These are phyloP conservation scores for Chlamydomonas sphaeroides DNA, from an alignment of 139 green algal species.

Conservation along the genomic window DNA sequence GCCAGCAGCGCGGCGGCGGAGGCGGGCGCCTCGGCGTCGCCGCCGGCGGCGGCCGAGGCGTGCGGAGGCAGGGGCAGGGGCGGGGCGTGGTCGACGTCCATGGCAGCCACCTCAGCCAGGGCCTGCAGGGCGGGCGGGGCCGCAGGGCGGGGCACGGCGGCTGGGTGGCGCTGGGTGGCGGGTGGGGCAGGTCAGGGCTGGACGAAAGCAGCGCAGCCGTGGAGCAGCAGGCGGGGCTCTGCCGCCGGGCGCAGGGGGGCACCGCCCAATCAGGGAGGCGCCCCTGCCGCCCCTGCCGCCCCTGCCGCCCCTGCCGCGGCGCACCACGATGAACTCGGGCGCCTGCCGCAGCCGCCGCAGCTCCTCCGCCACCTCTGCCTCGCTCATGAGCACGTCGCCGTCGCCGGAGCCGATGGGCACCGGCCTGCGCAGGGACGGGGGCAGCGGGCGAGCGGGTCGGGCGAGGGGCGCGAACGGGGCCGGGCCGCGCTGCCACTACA, in stretches of 20 bases:
- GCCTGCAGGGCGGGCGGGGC: background rate
- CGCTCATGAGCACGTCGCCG: background rate
- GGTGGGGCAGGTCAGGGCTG: too few species aligned
- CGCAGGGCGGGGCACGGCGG: too few species aligned
- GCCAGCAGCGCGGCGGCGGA: background rate
- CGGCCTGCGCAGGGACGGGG: background rate
- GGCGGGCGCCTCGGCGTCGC: background rate
- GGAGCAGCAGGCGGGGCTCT: too few species aligned
- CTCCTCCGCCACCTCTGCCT: constrained; percentile 5
- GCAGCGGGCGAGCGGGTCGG: too few species aligned
- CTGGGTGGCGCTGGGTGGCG: too few species aligned
- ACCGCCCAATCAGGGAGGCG: too few species aligned
- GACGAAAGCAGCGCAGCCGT: too few species aligned
- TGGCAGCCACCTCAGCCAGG: background rate
- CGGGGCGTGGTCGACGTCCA: constrained; percentile 31
- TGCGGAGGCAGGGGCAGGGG: background rate
- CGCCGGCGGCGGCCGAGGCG: too few species aligned
- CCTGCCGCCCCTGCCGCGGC: background rate
- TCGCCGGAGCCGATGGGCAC: background rate
- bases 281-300: too few species aligned
- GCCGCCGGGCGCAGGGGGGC: too few species aligned
- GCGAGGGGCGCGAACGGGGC: too few species aligned
- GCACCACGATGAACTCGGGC: constrained; percentile 3
- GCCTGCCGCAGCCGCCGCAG: constrained; percentile 8
- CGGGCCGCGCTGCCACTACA: too few species aligned